Conservation (phyloP, 306 rosid species). For the Corylus avellana region DNA sequence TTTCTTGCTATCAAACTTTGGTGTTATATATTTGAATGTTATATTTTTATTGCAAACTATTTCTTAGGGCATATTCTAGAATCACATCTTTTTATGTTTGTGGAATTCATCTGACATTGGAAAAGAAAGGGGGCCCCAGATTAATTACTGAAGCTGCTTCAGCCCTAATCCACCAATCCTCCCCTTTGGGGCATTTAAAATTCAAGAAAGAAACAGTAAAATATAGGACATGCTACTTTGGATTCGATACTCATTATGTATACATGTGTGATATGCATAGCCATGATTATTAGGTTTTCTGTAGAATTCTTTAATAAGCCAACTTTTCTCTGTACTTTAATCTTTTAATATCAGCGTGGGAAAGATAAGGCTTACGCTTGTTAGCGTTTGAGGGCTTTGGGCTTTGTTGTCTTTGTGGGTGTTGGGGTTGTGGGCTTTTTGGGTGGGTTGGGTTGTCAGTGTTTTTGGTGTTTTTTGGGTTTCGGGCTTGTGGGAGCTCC, state of each 20-base stretch:
- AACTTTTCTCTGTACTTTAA: background rate
- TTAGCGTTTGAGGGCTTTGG: too few species aligned
- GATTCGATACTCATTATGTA: background rate
- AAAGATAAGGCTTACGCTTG: too few species aligned
- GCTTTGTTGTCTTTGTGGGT: too few species aligned
- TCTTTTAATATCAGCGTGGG: background rate
- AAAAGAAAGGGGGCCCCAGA: background rate
- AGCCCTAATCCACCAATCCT: background rate
- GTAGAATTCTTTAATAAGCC: background rate
- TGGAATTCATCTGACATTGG: background rate
- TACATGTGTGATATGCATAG: background rate
- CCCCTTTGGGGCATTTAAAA: background rate
- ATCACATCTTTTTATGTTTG: background rate
- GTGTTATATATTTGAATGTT: background rate
- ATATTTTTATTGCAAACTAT: background rate
- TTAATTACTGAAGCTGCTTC: background rate
- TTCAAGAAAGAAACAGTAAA: background rate
- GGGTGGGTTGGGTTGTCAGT: too few species aligned
- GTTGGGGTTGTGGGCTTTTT: too few species aligned
- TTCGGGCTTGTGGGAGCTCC: too few species aligned
- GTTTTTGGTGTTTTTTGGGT: too few species aligned
- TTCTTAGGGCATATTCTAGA: background rate
- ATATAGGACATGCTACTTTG: background rate
- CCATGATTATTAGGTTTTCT: constrained; percentile 3
- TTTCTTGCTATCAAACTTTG: background rate